Evolutionary conservation across 768 basidiomycete genomes (phyloP), one percentile per base, ranked within the genome.

Genomic region (Tylopilus sp.): DNA sequence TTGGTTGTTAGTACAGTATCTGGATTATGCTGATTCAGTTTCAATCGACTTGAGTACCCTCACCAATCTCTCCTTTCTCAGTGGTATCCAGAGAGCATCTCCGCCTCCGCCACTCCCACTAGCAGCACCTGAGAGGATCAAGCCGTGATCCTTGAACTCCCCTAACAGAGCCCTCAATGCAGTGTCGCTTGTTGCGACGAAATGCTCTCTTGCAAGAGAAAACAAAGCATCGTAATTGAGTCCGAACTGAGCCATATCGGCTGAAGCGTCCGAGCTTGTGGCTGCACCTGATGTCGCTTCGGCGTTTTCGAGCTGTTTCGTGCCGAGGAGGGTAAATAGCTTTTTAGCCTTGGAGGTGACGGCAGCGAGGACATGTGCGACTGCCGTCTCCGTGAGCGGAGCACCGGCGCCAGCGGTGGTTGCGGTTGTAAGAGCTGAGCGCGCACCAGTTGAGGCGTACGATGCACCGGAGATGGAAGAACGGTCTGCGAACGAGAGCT

Each of bases 141-240:
- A 66, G 3, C 83, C 84, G 59, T 99, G 97, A 68, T 98, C 97
- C 61, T 82, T 80, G 69, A 95, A 98, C 70, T 98, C 97, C 13
- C 85, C 85, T 47, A 98, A 72, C 30, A 96, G 75, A 10, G 91
- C 81, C 38, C 88, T 78, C 63, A 96, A 75, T 33, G 92, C 83
- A 4, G 86, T 88, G 60, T 95, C 93, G 67, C 85, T 93, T 36
- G 89, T 86, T 11, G 95, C 93, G 44, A 98, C 82, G 60, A 98
- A 96, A 43, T 89, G 79, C 44, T 90, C 88, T 48, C 87, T 74
- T 10, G 92, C 91, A 16, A 80, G 70, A 50, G 78, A 82, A 71
- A 92, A 94, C 14, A 94, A 69, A 9, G 79, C 77, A 55, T 87
- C 82, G 57, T 87, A 86, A 24, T 75, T 76, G 53, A 84, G 76